Base-by-base conservation (phyloP, 129 eudicot species). In the Artemisia argyi region DNA sequence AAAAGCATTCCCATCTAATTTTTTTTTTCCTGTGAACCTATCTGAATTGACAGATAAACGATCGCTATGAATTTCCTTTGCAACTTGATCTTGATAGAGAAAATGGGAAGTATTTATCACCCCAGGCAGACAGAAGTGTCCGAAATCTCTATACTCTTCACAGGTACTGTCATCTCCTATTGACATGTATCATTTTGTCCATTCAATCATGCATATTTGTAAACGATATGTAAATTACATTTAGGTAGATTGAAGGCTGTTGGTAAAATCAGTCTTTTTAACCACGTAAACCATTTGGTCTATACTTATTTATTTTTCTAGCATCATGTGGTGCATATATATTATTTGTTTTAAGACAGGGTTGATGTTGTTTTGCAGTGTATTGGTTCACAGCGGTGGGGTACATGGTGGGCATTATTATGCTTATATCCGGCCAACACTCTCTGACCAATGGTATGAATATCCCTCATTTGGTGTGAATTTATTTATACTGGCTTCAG, bases 341-440 rank as follows among this genome's bases (percentile, higher is more conserved):
- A 65, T 30, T 11, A 56, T n/a, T 66, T 50, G 61, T 66, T 59
- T 68, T 67, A 50, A 68, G 54, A 46, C 44, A 67, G 54, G 7
- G 68, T 68, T 46, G 68, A 68, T 68, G 32, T 51, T 35, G 58
- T 65, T 81, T 47, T 78, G 91, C 90, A 93, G 98, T 71, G 96
- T 93, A 50, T 81, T 93, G 91, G 98, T 93, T 66, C 98, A 93
- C 74, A 93, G 97, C 30, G 98, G 98, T 54, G 98, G 98, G 63
- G 96, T 93, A 50, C 96, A 89, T 59, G 98, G 98, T 22, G 98
- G 98, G 75, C 98, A 93, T 60, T 93, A 93, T 73, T 89, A 87
- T 75, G 98, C 97, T 50, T 93, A 81, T 70, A 89, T 89, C 65
- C 84, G 96, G 73, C 97, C 98, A 66, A 93, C 96, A 28, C 95